Evolutionary conservation across 2,329 filamentous ascomycete genomes (phyloP).

Genomic region (Metarhizium humberi): DNA sequence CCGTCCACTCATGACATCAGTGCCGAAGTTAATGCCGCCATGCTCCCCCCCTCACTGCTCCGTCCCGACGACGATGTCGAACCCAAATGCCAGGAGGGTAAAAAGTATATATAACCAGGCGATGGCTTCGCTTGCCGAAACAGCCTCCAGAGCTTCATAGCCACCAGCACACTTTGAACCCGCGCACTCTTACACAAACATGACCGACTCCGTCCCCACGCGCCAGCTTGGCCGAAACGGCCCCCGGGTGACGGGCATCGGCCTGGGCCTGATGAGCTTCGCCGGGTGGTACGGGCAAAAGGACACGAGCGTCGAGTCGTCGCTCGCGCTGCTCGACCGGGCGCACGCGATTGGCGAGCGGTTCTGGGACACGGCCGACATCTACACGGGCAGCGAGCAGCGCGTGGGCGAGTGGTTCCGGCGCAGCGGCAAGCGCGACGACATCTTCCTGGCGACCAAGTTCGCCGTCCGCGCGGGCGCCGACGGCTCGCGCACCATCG

Average conservation of each 20-base stretch:
- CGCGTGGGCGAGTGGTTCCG: slow-evolving; percentile 42
- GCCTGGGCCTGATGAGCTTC: slow-evolving; percentile 46
- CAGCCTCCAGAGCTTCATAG: too few species aligned
- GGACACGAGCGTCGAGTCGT: slow-evolving; percentile 35
- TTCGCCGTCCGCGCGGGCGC: too few species aligned
- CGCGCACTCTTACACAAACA: too few species aligned
- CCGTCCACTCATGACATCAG: background rate
- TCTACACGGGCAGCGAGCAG: slow-evolving; percentile 38
- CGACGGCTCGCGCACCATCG: too few species aligned
- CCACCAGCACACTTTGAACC: too few species aligned
- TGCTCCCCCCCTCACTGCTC: too few species aligned
- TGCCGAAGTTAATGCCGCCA: background rate
- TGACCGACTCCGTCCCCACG: background rate
- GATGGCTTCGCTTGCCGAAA: too few species aligned
- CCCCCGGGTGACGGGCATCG: slow-evolving; percentile 38
- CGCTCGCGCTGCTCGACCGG: slow-evolving; percentile 38
- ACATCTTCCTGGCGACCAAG: too few species aligned
- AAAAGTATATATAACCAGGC: too few species aligned
- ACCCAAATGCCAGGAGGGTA: too few species aligned
- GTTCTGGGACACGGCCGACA: slow-evolving; percentile 41
- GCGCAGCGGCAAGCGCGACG: background rate
- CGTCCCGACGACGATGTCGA: too few species aligned
- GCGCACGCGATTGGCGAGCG: slow-evolving; percentile 39
- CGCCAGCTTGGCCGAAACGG: slow-evolving; percentile 33
- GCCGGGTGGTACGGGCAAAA: slow-evolving; percentile 28